Conservation (phyloP, 2,329 filamentous ascomycete species). For the Cryphonectria naterciae region DNA sequence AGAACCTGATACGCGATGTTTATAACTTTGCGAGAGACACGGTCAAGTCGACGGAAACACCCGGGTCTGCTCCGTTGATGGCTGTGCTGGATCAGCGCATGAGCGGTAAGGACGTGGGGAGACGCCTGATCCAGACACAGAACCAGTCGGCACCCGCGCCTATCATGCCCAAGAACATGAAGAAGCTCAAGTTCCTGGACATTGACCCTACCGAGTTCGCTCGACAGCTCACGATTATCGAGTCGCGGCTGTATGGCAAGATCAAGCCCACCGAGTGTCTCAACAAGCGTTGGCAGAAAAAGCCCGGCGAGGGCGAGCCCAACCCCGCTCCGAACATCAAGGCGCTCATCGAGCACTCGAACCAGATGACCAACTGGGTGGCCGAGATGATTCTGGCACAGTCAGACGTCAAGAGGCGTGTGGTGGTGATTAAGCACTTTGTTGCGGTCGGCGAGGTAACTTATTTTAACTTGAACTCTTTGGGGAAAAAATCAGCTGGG, state of each 20-base stretch:
- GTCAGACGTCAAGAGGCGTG: constrained; percentile 90
- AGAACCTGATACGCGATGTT: constrained; percentile 83
- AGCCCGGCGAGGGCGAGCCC: constrained; percentile 76
- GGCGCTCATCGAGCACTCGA: constrained; percentile 93
- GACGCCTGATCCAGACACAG: constrained; percentile 84
- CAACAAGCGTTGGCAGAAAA: constrained; percentile 99
- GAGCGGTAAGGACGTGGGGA: constrained; percentile 84
- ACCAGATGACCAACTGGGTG: constrained; percentile 99
- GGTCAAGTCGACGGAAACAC: constrained; percentile 90
- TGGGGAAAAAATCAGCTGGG: too few relatives aligned
- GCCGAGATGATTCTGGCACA: constrained; percentile 98
- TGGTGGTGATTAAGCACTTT: constrained; percentile 98
- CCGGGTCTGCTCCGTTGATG: constrained; percentile 83
- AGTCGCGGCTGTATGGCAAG: constrained; percentile 91
- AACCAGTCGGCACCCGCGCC: constrained; percentile 81
- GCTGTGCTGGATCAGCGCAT: constrained; percentile 86
- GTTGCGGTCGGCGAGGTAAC: constrained; percentile 89
- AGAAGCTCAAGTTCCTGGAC: constrained; percentile 97
- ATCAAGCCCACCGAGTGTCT: constrained; percentile 95
- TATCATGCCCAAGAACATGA: constrained; percentile 98
- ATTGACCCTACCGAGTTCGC: constrained; percentile 96
- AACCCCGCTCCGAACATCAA: constrained; percentile 95
- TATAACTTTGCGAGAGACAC: constrained; percentile 90
- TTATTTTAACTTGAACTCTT: constrained; percentile 49
- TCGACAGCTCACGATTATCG: constrained; percentile 95